Base-by-base conservation (phyloP, 2,329 filamentous ascomycete species). In the Apiospora kogelbergensis region DNA sequence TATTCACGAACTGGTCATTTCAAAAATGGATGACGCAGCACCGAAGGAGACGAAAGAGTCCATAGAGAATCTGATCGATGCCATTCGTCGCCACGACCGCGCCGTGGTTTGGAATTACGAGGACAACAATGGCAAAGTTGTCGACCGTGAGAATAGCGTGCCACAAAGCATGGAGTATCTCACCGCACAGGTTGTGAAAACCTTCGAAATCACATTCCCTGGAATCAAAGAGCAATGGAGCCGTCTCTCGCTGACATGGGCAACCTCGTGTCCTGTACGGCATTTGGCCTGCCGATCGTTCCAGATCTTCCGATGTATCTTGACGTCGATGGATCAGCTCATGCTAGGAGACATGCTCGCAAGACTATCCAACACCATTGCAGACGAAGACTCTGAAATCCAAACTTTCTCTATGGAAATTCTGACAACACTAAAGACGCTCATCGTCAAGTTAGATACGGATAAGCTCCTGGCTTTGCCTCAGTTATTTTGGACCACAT, bases 351-450 rank as follows among this genome's bases (percentile, higher is more conserved):
- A 99, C 76, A 99, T 99, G 94, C 89, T 99, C 26, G 95, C 93
- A 15, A 88, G 97, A 63, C 85, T 99, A 41, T 98, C 95, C 1
- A 99, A 98, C 79, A 99, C 96, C 0, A 96, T 99, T 75, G 95
- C 97, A 0, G 95, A 98, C 72, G 94, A 98, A 74, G 94, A 97
- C 76, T 88, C 90, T 0, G 95, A 98, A 80, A 97, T 98, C 67
- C 94, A 98, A 76, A 95, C 94, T 0, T 99, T 99, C 76, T 97
- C 96, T 0, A 95, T 98, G 91, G 97, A 99, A 78, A 98, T 99
- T 69, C 81, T 99, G 67, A 98, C 95, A 0, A 99, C 97, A 0
- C 80, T 99, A 66, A 95, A 97, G 77, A 94, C 94, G 0, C 91
- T 99, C 60, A 97, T 99, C 69, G 88, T 90, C 73, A 96, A 95